Percentiles rank a stretch among this genome's conserved stretches.
phyloP scores from a whole-genome alignment of 139 green algal genomes.

The Coelastrella sp. region DNA sequence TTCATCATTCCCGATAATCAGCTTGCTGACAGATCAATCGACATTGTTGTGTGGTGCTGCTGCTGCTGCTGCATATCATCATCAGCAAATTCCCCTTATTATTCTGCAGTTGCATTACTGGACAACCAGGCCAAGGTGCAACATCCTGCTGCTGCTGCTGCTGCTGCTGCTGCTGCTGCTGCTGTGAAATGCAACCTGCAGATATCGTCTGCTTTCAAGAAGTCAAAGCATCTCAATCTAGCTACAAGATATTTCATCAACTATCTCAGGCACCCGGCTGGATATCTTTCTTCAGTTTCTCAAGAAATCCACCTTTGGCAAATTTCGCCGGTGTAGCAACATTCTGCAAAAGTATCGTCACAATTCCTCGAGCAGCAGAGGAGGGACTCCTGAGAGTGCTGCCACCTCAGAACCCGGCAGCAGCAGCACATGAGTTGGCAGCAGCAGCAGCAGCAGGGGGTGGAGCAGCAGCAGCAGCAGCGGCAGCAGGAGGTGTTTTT shows the following conservation, averaged over 20 bases:
- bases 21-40: too few species aligned
- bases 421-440: not conserved
- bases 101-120: too few species aligned
- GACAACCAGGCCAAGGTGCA: too few species aligned
- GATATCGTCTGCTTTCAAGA: not conserved
- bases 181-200: not conserved
- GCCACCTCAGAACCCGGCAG: not conserved
- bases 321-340: not conserved
- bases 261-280: not conserved
- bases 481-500: not conserved
- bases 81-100: too few species aligned
- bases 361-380: not conserved
- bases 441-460: not conserved
- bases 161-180: conserved; percentile 7
- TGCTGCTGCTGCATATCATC: not conserved
- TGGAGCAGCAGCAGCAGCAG: not conserved
- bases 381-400: not conserved
- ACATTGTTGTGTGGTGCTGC: too few species aligned
- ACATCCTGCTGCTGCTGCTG: conserved; percentile 7
- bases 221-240: not conserved
- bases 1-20: too few species aligned
- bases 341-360: not conserved
- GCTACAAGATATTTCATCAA: not conserved
- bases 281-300: not conserved
- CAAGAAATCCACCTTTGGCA: not conserved